Base-by-base conservation (phyloP, 805 yeast species). In the Barnettozyma sucrosica region DNA sequence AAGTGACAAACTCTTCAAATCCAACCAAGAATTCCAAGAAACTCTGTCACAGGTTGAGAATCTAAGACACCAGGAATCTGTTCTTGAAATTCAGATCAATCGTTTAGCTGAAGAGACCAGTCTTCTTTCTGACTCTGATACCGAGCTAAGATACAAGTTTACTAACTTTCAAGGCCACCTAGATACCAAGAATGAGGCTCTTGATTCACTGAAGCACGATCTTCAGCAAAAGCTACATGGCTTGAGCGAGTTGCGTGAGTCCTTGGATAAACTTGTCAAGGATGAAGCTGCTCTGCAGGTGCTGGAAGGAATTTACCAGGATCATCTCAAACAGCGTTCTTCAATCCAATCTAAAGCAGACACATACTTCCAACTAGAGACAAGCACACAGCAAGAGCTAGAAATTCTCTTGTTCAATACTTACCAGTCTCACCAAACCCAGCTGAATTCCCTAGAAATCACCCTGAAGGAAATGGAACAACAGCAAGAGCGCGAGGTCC, bases 1-100 rank as follows among this genome's bases (percentile, higher is more conserved):
- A 54, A 74, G 88, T 3, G 83, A 85, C 42, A 61, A 61, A 13
- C 67, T 90, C 13, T 89, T 89, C 65, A 77, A 79, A 43, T 73
- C 87, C 1, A 87, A 88, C 58, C 96, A 88, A 61, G 84, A 85
- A 49, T 90, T 83, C 61, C 96, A 89, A 60, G 73, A 80, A 50
- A 78, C 81, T 0, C 61, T 90, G 19, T 80, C 85, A 25, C 77
- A 77, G 51, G 64, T 81, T 20, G 87, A 84, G 36, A 79, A 77
- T 44, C 60, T 85, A 40, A 67, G 69, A 32, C 77, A 77, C 43
- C 74, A 75, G 41, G 68, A 70, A 48, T 58, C 58, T 9, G 69
- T 79, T 2, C 61, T 79, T 4, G 51, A 56, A 2, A 79, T 76
- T 16, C 86, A 82, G 51, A 71, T 80, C 4, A 63, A 65, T 9